Base-by-base conservation (phyloP, 768 basidiomycete genomes). In the Chiua virens region DNA sequence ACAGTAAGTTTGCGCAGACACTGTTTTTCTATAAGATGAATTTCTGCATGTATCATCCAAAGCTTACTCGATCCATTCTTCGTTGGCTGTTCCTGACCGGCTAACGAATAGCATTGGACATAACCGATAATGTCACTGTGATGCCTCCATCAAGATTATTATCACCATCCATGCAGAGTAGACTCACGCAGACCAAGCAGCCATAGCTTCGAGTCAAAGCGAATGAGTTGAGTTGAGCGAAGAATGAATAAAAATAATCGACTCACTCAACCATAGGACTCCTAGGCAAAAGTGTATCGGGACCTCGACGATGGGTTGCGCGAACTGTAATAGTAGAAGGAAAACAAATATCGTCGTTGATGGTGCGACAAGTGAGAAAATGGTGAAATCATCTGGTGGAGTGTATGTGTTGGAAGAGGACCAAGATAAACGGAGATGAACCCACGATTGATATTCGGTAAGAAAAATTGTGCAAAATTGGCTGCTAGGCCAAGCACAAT, bases 221-320 rank as follows among this genome's bases (percentile, higher is more conserved):
- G 25, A 68, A 34, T 10, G n/a, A 35, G 14, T 0, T 15, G 42
- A 11, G 35, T 10, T 30, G 23, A 42, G 30, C n/a, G 28, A 42
- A 27, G 32, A 17, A 23, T 22, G 22, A 4, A 34, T 34, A 40
- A 50, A 41, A 32, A 18, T 17, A 17, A 17, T 34, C 6, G 25
- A 69, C 83, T 55, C 63, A 86, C 89, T 74, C 34, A 92, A 73
- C 89, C 89, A 92, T 32, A 90, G 61, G 18, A 80, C 72, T 10
- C 77, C 79, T 27, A 87, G 60, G 20, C 85, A 54, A 64, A 85
- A 79, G 47, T 84, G 64, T 36, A 72, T 60, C 21, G 80, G 48
- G 2, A 75, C 81, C 60, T 91, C 89, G 20, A 82, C 71, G 50
- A 78, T 67, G 9, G 89, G 88, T 61, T 82, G 79, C 2, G 85